phyloP scores from a whole-genome alignment of 2,329 filamentous ascomycete genomes.

The Catunica adiposa region DNA sequence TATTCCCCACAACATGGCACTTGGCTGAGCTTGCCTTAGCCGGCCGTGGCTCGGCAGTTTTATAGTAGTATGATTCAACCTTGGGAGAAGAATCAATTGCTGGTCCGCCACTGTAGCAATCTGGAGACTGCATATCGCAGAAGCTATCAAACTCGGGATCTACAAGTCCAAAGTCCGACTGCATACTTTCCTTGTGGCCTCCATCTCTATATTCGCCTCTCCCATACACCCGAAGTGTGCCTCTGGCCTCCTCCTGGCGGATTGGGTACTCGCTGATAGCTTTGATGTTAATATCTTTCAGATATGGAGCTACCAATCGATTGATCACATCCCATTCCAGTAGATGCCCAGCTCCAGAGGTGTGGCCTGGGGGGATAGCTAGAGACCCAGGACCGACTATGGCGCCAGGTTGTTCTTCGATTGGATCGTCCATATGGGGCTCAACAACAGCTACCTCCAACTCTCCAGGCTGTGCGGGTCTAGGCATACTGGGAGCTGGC shows the following conservation, averaged over 20 bases:
- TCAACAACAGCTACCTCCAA: not conserved
- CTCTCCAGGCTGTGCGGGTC: not conserved
- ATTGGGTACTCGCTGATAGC: conserved; percentile 59
- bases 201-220: conserved; percentile 47
- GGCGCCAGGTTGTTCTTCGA: conserved; percentile 35
- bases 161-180: conserved; percentile 18
- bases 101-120: conserved; percentile 24
- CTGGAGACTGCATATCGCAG: conserved; percentile 37
- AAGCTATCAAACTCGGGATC: conserved; percentile 29
- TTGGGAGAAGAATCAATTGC: too few relatives aligned
- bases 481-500: too few relatives aligned
- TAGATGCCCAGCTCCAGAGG: conserved; percentile 72
- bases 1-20: not conserved
- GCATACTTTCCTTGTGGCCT: conserved; percentile 18
- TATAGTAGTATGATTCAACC: too few relatives aligned
- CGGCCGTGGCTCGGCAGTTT: too few relatives aligned
- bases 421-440: conserved; percentile 26
- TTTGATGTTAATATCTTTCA: conserved; percentile 33
- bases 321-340: conserved; percentile 55
- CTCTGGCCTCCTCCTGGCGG: conserved; percentile 55
- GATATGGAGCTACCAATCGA: conserved; percentile 38
- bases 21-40: not conserved
- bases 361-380: conserved; percentile 70
- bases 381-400: conserved; percentile 42
- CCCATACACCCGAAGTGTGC: conserved; percentile 59